These are phyloP conservation scores for Neofusicoccum laricinum DNA, from an alignment of 2,329 filamentous ascomycete species.

Conservation along the genomic window DNA sequence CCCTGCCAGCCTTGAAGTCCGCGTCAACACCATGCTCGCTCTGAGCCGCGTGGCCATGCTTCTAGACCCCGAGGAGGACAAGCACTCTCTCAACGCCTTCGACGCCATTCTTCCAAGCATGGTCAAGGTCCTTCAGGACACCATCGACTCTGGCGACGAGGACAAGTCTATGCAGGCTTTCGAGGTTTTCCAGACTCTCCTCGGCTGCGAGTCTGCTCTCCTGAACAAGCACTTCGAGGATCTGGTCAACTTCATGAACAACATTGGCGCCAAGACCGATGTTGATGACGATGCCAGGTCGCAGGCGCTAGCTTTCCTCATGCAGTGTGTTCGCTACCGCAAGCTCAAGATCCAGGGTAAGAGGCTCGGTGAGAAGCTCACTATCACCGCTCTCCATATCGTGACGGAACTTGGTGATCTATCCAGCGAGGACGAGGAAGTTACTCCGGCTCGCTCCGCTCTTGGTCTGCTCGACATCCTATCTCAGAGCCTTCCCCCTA, in stretches of 20 bases:
- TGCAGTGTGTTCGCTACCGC: constrained; percentile 86
- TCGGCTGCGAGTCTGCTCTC: constrained; percentile 83
- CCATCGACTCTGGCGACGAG: constrained; percentile 76
- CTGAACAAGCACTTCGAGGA: constrained; percentile 84
- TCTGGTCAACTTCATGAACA: constrained; percentile 89
- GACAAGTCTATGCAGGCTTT: constrained; percentile 88
- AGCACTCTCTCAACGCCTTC: constrained; percentile 68
- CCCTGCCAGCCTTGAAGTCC: constrained; percentile 84
- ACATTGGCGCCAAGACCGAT: constrained; percentile 72
- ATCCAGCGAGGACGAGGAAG: constrained; percentile 71
- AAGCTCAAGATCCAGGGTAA: constrained; percentile 94
- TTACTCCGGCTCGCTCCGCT: constrained; percentile 80
- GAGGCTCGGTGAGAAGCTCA: constrained; percentile 82
- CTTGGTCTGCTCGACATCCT: constrained; percentile 86
- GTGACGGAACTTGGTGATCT: constrained; percentile 83
- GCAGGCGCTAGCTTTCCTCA: constrained; percentile 89
- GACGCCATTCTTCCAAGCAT: constrained; percentile 80
- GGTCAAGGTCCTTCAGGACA: constrained; percentile 83
- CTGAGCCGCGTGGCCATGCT: constrained; percentile 85
- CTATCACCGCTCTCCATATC: constrained; percentile 82
- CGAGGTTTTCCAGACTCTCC: constrained; percentile 93
- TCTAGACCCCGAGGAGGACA: constrained; percentile 82
- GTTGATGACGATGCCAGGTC: constrained; percentile 81
- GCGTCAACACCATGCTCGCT: constrained; percentile 90
- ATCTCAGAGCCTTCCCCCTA: constrained; percentile 82